A percentile compares a stretch with the other conserved stretches of the same genome.
These are phyloP conservation scores for Pyrenochaeta sp. DNA, from an alignment of 2,329 filamentous ascomycete species.

Conservation along the genomic window DNA sequence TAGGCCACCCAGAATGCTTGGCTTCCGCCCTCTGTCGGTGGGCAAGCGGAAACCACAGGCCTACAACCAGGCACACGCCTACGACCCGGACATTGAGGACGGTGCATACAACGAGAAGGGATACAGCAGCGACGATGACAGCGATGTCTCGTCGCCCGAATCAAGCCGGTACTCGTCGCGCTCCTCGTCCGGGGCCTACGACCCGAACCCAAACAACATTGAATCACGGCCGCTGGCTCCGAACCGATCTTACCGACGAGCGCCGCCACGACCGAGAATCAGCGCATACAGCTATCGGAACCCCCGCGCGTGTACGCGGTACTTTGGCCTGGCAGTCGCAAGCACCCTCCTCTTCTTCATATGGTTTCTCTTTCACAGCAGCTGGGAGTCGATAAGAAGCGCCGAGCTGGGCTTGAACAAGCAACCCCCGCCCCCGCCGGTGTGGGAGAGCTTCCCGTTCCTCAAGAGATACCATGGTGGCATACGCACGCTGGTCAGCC, in stretches of 20 bases:
- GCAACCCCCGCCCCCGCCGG: conserved; percentile 68
- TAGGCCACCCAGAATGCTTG: too few relatives aligned
- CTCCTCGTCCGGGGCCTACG: conserved; percentile 44
- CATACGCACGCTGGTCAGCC: conserved; percentile 72
- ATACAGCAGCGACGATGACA: conserved; percentile 43
- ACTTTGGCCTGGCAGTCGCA: conserved; percentile 76
- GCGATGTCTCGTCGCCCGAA: conserved; percentile 49
- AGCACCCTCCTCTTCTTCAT: conserved; percentile 78
- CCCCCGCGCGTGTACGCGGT: conserved; percentile 77
- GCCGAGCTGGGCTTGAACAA: conserved; percentile 66
- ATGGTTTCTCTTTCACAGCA: conserved; percentile 75
- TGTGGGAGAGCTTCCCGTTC: conserved; percentile 90
- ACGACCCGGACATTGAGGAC: conserved; percentile 43
- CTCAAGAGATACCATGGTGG: conserved; percentile 91
- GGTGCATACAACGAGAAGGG: conserved; percentile 50
- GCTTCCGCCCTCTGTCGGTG: conserved; percentile 46
- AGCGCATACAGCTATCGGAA: conserved; percentile 64
- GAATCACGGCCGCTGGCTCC: conserved; percentile 27
- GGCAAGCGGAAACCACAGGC: conserved; percentile 47
- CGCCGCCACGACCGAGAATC: conserved; percentile 34
- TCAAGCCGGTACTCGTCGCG: conserved; percentile 63
- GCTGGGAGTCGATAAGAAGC: conserved; percentile 71
- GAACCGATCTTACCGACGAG: conserved; percentile 24
- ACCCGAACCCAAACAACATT: conserved; percentile 40
- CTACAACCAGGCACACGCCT: conserved; percentile 37